Percentiles rank a stretch among this genome's conserved stretches.
Evolutionary conservation across 2,329 filamentous ascomycete species (phyloP).

Genomic region (Colletotrichum lentis): DNA sequence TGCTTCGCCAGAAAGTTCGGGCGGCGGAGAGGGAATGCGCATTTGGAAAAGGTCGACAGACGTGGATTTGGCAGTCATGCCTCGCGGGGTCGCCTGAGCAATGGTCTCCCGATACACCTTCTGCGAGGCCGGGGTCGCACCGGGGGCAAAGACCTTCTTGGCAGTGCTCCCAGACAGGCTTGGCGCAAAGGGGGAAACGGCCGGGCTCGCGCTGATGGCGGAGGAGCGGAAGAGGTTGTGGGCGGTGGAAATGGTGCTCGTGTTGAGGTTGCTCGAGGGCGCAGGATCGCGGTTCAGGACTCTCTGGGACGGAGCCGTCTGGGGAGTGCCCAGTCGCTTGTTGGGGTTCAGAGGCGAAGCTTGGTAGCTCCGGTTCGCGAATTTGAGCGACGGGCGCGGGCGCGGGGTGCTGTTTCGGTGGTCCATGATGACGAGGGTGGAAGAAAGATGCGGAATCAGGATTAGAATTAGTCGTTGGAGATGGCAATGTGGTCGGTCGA

Average conservation of each 20-base stretch:
- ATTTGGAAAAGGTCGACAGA: constrained; percentile 64
- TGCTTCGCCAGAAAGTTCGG: constrained; percentile 63
- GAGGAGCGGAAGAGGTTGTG: constrained; percentile 56
- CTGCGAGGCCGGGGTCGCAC: constrained; percentile 55
- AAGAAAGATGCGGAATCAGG: not conserved
- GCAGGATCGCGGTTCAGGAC: constrained; percentile 49
- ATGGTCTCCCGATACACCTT: constrained; percentile 55
- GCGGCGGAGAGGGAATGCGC: constrained; percentile 66
- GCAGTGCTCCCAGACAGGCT: constrained; percentile 55
- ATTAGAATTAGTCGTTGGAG: constrained; percentile 27
- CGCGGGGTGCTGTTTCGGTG: constrained; percentile 48
- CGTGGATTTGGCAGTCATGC: constrained; percentile 58
- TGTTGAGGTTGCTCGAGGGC: constrained; percentile 49
- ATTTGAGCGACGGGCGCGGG: constrained; percentile 53
- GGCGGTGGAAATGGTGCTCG: constrained; percentile 48
- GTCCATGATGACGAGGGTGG: constrained; percentile 33
- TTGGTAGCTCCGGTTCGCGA: constrained; percentile 54
- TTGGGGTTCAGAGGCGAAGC: constrained; percentile 49
- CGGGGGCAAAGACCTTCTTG: constrained; percentile 58
- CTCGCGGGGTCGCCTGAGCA: constrained; percentile 57
- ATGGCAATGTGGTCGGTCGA: constrained; percentile 22
- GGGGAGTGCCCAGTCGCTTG: constrained; percentile 51
- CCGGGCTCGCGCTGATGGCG: constrained; percentile 46
- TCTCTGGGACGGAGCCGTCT: constrained; percentile 50
- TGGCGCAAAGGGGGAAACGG: constrained; percentile 54